Evolutionary conservation across 345 rosid species (phyloP), one percentile per base, ranked within the genome.

Genomic region (Eucalyptus melliodora): DNA sequence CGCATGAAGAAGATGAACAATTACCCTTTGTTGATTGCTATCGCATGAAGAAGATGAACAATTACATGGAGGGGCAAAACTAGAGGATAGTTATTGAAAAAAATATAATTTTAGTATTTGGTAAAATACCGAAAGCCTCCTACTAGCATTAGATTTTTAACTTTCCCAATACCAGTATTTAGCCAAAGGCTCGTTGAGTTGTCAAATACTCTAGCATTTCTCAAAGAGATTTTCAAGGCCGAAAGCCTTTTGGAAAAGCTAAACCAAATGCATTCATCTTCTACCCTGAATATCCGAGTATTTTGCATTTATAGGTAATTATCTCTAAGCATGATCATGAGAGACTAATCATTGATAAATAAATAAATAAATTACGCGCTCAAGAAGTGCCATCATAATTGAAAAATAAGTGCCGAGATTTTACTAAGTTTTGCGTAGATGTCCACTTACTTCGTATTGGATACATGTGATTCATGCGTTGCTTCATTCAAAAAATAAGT

Each of bases 201-300:
- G 59, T 53, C 26, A 53, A 8, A 51, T 0, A 17, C 4, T 2
- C 4, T 21, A 53, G 0, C 59, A 53, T 53, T 53, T 53, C 0
- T 2, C 9, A 8, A 53, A 21, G 2, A 0, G 24, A 8, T 8
- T 53, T 53, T 19, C 0, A 0, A 53, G 59, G 1, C 0, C 5
- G 0, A 53, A 19, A 19, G 0, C 0, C 4, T 53, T 53, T 53
- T 21, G 11, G 26, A 53, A 8, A 53, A 53, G 0, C 24, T 53
- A 53, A 53, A 53, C 5, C 24, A 19, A 53, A 53, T 0, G 8
- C 2, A 11, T 3, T 3, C 8, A 6, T 60, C 69, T 27, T 60
- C 1, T 27, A 0, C 2, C 69, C 1, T 27, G 0, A 12, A 27
- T 30, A 62, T 62, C 0, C 0, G 0, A 62, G 69, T 27, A 19